Percentiles rank a stretch among this genome's conserved stretches.
phyloP scores from a whole-genome alignment of 306 rosid species.

The Prunus davidiana region DNA sequence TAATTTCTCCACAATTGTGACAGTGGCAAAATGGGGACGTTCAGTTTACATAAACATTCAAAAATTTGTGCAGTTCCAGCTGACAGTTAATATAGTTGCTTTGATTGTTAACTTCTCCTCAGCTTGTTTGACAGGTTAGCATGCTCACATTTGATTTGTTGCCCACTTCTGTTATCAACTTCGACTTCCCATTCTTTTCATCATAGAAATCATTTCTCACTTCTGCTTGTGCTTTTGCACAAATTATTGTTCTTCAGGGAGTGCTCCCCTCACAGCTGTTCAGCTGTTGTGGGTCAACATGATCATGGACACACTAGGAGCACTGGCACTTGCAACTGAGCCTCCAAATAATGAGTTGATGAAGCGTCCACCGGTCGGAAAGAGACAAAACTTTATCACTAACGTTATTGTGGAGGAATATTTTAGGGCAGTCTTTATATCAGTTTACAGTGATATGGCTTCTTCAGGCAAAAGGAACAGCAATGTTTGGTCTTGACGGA shows the following conservation, averaged over 20 bases:
- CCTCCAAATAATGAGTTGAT: conserved; percentile 85
- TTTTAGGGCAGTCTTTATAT: conserved; percentile 82
- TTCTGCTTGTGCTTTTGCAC: conserved; percentile 24
- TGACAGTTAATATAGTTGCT: conserved; percentile 92
- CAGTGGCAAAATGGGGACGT: conserved; percentile 98
- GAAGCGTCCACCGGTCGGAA: conserved; percentile 89
- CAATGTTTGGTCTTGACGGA: conserved; percentile 50
- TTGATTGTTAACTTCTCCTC: conserved; percentile 90
- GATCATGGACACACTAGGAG: conserved; percentile 98
- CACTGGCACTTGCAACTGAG: conserved; percentile 97
- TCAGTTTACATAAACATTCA: conserved; percentile 92
- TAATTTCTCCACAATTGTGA: conserved; percentile 94
- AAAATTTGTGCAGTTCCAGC: conserved; percentile 95
- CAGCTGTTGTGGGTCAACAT: conserved; percentile 98
- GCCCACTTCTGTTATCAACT: conserved; percentile 6
- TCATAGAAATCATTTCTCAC: not conserved
- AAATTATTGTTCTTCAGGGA: conserved; percentile 47
- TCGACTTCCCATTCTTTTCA: not conserved
- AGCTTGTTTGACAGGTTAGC: conserved; percentile 84
- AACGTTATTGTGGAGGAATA: conserved; percentile 98
- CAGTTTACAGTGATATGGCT: conserved; percentile 78
- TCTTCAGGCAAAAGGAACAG: conserved; percentile 81
- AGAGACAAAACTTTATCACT: conserved; percentile 89
- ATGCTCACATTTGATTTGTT: conserved; percentile 7
- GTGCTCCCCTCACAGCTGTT: conserved; percentile 92